Evolutionary conservation across 1,284 basidiomycete species (phyloP), one percentile per base, ranked within the genome.

Genomic region (Leccinum holopus): DNA sequence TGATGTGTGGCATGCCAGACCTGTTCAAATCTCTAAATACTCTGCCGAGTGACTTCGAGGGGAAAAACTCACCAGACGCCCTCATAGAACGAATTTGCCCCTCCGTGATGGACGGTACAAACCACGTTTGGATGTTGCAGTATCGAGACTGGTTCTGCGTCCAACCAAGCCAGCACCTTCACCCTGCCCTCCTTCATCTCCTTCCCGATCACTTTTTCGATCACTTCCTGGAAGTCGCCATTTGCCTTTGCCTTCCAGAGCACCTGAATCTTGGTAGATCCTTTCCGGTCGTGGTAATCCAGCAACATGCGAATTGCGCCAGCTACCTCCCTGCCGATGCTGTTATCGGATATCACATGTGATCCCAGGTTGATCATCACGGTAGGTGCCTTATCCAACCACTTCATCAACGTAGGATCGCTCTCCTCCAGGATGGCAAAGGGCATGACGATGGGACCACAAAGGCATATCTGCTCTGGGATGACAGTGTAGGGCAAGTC

Each of bases 41-140:
- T n/a, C 25, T 37, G 35, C 35, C 4, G 14, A 30, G 16, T 25
- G 25, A 53, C 14, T 8, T 14, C 5, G 9, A 41, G 8, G 9
- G 32, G 30, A 30, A 52, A 33, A 7, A 3, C 60, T 59, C 25
- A 67, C 67, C 67, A 65, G 47, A 64, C 4, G 1, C 60, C 58
- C 5, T 69, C 68, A 7, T 47, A 66, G 35, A 62, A 68, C 2
- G 66, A 69, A 47, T 69, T 68, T 7, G 61, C 66, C 8, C 68
- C 63, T n/a, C 66, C 68, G 25, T 68, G 63, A 14, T 66, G 66
- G 5, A 68, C 63, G 2, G 53, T 61, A 47, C 61, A 68, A n/a
- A 60, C 44, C 52, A 67, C 18, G 32, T 64, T 63, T 0, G 57
- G 55, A 56, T 64, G 65, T 18, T 67, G 66, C 8, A 69, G 44